Evolutionary conservation across 2,329 filamentous ascomycete genomes (phyloP), one percentile per base, ranked within the genome.

Genomic region (Alternaria panax): DNA sequence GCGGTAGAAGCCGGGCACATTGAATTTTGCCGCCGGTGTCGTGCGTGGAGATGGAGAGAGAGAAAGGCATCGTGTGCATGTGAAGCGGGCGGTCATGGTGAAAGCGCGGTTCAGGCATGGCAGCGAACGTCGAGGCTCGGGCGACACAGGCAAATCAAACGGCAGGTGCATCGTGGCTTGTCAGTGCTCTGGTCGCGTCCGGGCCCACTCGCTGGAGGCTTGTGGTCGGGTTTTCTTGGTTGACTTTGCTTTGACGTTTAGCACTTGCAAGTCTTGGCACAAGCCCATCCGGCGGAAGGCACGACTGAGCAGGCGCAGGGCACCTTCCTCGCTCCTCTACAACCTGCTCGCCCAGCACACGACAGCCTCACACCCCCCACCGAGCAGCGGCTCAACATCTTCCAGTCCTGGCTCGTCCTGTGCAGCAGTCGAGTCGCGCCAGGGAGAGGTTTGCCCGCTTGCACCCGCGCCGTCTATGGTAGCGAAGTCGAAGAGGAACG

Each of bases 351-450:
- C 47, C 50, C 60, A 65, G 32, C 67, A 64, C 66, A 55, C 67
- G 59, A 70, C 65, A 57, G 60, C 43, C 57, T 56, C 57, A 54
- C 55, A 58, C 34, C 34, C 41, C 58, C 57, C 62, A 59, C 62
- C 57, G 66, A 72, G 70, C 69, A 72, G 70, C 73, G 71, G 72
- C 71, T 69, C 66, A 67, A 69, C 60, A 68, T 72, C 72, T 76
- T 78, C 75, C 76, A 80, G 81, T 81, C 45, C 82, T 77, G 76
- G 77, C 78, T 80, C 77, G 75, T 78, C 77, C 74, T 76, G 77
- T 78, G 57, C 68, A 70, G 75, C 76, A 77, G 77, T 76, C 77
- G 77, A 79, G 78, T 70, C 74, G 69, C 66, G 69, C 69, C 68
- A 74, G 75, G 75, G 71, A 71, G 69, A 62, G 51, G 59, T 71